phyloP scores from a whole-genome alignment of 2,329 filamentous ascomycete species.

The Cladosporium phlei region DNA sequence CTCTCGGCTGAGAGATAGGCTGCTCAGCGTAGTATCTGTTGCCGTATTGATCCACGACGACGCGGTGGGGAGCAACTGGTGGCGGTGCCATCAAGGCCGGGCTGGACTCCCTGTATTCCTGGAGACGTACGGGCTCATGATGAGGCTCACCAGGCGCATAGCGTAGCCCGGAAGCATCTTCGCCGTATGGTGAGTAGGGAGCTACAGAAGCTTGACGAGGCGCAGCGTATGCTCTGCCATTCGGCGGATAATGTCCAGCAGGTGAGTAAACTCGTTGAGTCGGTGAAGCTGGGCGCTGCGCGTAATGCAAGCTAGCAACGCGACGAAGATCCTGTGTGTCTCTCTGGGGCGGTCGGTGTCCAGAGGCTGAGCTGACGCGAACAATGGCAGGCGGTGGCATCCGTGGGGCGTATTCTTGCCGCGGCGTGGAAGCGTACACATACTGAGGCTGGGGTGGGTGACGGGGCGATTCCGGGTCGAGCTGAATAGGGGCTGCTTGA shows the following conservation, averaged over 20 bases:
- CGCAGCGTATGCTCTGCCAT: slow-evolving; percentile 40
- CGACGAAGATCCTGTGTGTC: slow-evolving; percentile 45
- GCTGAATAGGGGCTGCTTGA: slow-evolving; percentile 13
- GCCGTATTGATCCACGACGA: slow-evolving; percentile 78
- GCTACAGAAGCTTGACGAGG: slow-evolving; percentile 23
- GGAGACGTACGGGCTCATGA: slow-evolving; percentile 15
- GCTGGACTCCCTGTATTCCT: slow-evolving; percentile 31
- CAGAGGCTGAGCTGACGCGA: slow-evolving; percentile 34
- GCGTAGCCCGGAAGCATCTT: slow-evolving; percentile 33
- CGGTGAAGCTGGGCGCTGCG: slow-evolving; percentile 41
- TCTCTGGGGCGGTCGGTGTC: slow-evolving; percentile 34
- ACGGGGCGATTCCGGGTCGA: slow-evolving; percentile 37
- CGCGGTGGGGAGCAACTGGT: slow-evolving; percentile 47
- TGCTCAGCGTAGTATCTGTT: slow-evolving; percentile 67
- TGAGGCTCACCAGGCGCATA: slow-evolving; percentile 40
- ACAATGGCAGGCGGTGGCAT: slow-evolving; percentile 34
- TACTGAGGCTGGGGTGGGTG: slow-evolving; percentile 44
- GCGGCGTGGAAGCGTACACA: slow-evolving; percentile 16
- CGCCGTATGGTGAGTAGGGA: slow-evolving; percentile 24
- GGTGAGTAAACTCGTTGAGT: slow-evolving; percentile 37
- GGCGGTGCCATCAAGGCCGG: slow-evolving; percentile 45
- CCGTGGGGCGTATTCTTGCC: slow-evolving; percentile 4
- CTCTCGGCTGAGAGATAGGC: slow-evolving; percentile 37
- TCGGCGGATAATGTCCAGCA: slow-evolving; percentile 36
- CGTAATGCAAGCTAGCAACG: slow-evolving; percentile 45